Conservation (phyloP, 441 rosid species). For the Kokia cookei region DNA sequence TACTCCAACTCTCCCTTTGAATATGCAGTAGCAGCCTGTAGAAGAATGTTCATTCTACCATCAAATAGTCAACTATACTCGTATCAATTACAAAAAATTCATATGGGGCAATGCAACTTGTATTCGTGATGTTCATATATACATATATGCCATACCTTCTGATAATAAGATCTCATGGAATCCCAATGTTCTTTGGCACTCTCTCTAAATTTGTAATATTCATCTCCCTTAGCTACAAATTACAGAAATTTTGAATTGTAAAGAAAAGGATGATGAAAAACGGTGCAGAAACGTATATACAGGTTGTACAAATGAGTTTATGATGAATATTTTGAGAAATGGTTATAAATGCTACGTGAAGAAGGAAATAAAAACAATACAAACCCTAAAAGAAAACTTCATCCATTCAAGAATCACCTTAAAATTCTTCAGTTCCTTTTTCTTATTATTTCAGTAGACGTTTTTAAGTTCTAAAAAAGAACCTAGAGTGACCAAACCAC, state of each 20-base stretch:
- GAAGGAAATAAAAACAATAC: not conserved
- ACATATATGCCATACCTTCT: conserved; percentile 41
- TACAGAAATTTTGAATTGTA: conserved; percentile 16
- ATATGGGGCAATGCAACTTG: not conserved
- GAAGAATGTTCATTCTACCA: conserved; percentile 1
- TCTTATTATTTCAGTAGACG: not conserved
- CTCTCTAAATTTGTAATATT: conserved; percentile 53
- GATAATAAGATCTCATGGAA: conserved; percentile 51
- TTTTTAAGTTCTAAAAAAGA: not conserved
- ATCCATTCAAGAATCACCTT: not conserved
- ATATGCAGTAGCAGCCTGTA: conserved; percentile 78
- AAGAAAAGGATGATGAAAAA: conserved; percentile 5
- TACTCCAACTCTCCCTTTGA: conserved; percentile 53
- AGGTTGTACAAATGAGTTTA: not conserved
- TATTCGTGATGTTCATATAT: not conserved
- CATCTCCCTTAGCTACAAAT: conserved; percentile 59
- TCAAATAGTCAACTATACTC: not conserved
- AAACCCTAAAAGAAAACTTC: not conserved
- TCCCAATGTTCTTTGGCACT: conserved; percentile 70
- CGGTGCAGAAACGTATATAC: not conserved
- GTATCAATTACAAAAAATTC: not conserved
- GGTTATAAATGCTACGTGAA: not conserved
- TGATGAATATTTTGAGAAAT: not conserved
- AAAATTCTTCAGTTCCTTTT: not conserved
- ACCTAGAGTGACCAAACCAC: not conserved